These are phyloP conservation scores for Chlorella sp. DNA, from an alignment of 139 green algal genomes.

Conservation along the genomic window DNA sequence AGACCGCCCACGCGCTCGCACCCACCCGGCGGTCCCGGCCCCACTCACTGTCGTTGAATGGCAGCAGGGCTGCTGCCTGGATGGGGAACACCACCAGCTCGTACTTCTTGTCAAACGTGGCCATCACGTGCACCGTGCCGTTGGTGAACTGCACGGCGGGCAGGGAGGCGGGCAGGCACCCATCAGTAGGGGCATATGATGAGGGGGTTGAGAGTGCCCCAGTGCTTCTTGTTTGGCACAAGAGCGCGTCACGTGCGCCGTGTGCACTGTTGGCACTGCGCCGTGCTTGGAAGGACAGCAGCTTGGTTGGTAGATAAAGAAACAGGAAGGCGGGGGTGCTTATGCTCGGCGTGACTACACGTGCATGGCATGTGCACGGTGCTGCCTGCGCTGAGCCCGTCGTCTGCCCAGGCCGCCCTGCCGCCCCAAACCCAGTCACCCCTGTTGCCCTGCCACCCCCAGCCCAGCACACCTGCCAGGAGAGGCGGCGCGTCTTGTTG, in stretches of 20 bases:
- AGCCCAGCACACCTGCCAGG: slow-evolving; percentile 70
- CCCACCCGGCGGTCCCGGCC: neutral
- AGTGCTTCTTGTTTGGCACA: no score
- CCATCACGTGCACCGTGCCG: slow-evolving; percentile 83
- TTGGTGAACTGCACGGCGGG: slow-evolving; percentile 74
- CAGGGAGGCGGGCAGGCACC: neutral
- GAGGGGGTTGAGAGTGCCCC: neutral
- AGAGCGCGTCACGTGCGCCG: no score
- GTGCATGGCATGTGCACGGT: no score
- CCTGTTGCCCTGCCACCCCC: neutral
- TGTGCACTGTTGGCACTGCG: no score
- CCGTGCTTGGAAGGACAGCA: no score
- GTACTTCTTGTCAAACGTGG: slow-evolving; percentile 88
- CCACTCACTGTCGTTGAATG: slow-evolving; percentile 87
- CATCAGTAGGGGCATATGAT: neutral
- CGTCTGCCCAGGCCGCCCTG: no score
- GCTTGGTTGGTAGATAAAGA: no score
- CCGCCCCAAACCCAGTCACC: no score
- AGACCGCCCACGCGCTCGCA: neutral
- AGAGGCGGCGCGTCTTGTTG: slow-evolving; percentile 88
- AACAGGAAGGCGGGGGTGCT: no score
- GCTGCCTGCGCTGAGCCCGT: neutral
- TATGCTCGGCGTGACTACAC: no score
- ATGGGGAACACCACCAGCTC: slow-evolving; percentile 91
- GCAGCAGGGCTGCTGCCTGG: slow-evolving; percentile 86